Evolutionary conservation across 352 stramenopile species (phyloP), one percentile per base, ranked within the genome.

Genomic region (Phytophthora ramorum): DNA sequence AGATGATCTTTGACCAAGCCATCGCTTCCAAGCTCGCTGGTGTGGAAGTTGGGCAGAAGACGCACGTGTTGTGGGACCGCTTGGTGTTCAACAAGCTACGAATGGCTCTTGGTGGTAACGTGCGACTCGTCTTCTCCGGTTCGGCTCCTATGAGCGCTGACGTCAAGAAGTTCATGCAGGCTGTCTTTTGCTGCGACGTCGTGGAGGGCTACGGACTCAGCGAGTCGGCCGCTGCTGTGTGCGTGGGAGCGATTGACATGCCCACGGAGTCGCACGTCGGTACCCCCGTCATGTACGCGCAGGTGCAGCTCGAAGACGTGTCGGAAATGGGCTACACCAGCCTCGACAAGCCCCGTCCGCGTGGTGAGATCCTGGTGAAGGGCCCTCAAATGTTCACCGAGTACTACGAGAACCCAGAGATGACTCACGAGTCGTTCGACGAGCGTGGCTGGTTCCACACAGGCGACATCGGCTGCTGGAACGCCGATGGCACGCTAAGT

Each of bases 121-220:
- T 98, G 46, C 77, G 88, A 7, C 32, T 98, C 17, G 94, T 99
- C 66, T 79, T 98, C 9, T 97, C 87, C 14, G 97, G 95, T 13
- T 97, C 91, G 0, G 97, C 97, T 17, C 94, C 96, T 0, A 78
- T 99, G 53, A 89, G 87, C 26, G 70, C 87, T 20, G 88, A 92
- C 32, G 91, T 98, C 24, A 96, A 98, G 82, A 89, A 87, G 19
- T 98, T 98, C 62, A 93, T 98, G 63, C 84, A 96, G 45, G 92
- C 94, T 34, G 77, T 98, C 30, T 86, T 98, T 48, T 92, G 85
- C 50, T 85, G 89, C 26, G 78, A 83, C 1, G 88, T 98, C 1
- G 71, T 97, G 7, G 91, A 98, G 69, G 96, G 96, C 44, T 98
- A 98, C 64, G 97, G 95, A 9, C 83, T 98, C 65, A 99, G 93